Evolutionary conservation across 352 stramenopile genomes (phyloP), one percentile per base, ranked within the genome.

Genomic region (Phytophthora fragariaefolia): DNA sequence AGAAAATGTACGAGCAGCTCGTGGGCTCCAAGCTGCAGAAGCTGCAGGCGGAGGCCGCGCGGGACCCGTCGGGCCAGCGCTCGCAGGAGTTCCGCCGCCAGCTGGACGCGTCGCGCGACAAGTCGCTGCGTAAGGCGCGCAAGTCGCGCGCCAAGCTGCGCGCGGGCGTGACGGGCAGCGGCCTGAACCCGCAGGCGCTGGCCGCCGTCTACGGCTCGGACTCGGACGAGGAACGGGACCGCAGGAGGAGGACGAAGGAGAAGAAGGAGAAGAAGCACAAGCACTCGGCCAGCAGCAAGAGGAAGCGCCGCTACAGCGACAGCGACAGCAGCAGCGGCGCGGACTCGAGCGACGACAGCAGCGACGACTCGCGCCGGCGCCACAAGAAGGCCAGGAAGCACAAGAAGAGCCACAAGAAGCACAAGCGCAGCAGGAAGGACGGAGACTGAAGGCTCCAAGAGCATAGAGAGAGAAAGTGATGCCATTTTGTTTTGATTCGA

Each of bases 1-100:
- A 89, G 63, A 93, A 93, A 60, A 90, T 93, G 61, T 93, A 91
- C 68, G 83, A 93, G 50, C 58, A 87, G 67, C 72, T 91, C 30
- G 81, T 93, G 18, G 78, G 77, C 8, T 71, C 77, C 22, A 90
- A 93, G 61, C 63, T 93, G 20, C 76, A 89, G 65, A 91, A 90
- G 65, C 80, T 93, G 32, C 77, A 90, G 69, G 80, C 78, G 8
- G 79, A 90, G 50, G 77, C 76, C 10, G 63, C 73, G 38, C 51
- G 69, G 22, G 80, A 91, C 61, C 63, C 70, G 58, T 78, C 66
- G 2, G 54, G 26, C 17, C 61, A 80, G 45, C 76, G 79, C 63
- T 67, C 76, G 10, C 70, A 78, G 49, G 71, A 76, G 12, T 93
- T 90, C 50, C 85, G 85, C 40, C 74, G 86, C 53, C 59, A 89